These are phyloP conservation scores for Mortierella alpina DNA, from an alignment of 192 early-diverging fungal species.

Conservation along the genomic window DNA sequence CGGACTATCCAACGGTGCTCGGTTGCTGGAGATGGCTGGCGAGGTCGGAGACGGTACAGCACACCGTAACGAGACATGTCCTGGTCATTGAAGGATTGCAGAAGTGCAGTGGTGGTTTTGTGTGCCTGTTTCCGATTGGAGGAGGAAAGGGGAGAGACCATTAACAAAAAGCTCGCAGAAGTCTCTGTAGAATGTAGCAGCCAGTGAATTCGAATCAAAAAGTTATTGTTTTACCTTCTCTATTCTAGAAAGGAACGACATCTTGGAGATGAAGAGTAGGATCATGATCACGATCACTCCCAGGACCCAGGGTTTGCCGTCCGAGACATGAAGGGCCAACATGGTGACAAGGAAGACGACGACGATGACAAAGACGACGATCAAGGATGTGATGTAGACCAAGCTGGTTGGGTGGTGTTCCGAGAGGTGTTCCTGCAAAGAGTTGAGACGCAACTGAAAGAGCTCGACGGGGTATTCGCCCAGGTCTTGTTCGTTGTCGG, in stretches of 20 bases:
- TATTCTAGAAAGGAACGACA: constrained; percentile 44
- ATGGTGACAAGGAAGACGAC: constrained; percentile 14
- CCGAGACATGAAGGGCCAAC: constrained; percentile 20
- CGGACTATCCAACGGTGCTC: neutral
- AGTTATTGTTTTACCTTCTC: constrained; percentile 26
- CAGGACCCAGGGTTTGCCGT: constrained; percentile 47
- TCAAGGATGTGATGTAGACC: constrained; percentile 30
- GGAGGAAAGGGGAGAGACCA: neutral
- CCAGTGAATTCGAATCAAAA: neutral
- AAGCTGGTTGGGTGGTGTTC: constrained; percentile 16
- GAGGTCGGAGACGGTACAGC: constrained; percentile 29
- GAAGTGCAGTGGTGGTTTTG: constrained; percentile 11
- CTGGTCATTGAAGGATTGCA: constrained; percentile 39
- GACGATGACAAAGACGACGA: constrained; percentile 5
- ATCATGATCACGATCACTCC: constrained; percentile 40
- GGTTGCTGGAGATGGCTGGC: neutral
- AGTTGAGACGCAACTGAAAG: constrained; percentile 19
- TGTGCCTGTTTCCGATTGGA: constrained; percentile 15
- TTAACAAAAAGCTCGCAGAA: neutral
- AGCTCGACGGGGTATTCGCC: constrained; percentile 32
- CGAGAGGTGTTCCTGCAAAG: constrained; percentile 23
- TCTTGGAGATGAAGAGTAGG: constrained; percentile 36
- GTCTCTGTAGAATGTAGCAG: neutral
- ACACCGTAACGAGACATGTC: constrained; percentile 43
- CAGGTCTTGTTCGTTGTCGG: constrained; percentile 9